Base-by-base conservation (phyloP, 2,329 filamentous ascomycete species). In the Penicillium sp. region DNA sequence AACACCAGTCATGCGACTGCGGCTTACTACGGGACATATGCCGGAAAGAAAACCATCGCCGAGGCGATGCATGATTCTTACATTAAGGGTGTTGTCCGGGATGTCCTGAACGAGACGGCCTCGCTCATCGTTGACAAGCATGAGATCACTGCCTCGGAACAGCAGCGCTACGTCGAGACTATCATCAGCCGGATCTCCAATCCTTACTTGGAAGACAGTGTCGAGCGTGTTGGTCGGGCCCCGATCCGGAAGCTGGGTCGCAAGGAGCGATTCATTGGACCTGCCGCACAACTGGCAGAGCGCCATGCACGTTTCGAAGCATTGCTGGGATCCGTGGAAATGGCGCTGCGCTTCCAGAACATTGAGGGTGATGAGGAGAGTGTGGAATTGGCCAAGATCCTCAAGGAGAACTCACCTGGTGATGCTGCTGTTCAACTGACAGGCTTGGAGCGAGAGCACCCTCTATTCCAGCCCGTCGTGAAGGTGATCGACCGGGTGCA, bases 1-100 rank as follows among this genome's bases (percentile, higher is more conserved):
- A 99, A 99, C 85, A 99, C 95, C 22, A 90, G 92, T 55, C 95
- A 99, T 74, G 95, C 95, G 58, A 96, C 93, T 8, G 93, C 93
- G 21, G 93, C 95, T 58, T 98, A 98, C 84, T 93, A 95, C 77
- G 93, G 93, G 54, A 90, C 96, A 84, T 84, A 92, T 79, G 85
- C 87, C 64, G 87, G 90, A 71, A 93, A 96, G 83, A 83, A 85
- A 71, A 96, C 90, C 59, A 91, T 99, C 65, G 91, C 95, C 73
- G 93, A 98, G 68, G 89, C 93, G 9, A 84, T 98, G 63, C 85
- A 86, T 60, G 91, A 98, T 73, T 82, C 86, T 70, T 83, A 87
- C 69, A 96, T 99, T 70, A 85, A 90, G 75, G 80, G 85, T 48
- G 86, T 91, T 67, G 93, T 99, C 50, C 86, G 88, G 64, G 86